A percentile compares a stretch with the other conserved stretches of the same genome.
Conservation (phyloP, 192 early-diverging fungal genomes). For the Gryganskiella cystojenkinii region DNA sequence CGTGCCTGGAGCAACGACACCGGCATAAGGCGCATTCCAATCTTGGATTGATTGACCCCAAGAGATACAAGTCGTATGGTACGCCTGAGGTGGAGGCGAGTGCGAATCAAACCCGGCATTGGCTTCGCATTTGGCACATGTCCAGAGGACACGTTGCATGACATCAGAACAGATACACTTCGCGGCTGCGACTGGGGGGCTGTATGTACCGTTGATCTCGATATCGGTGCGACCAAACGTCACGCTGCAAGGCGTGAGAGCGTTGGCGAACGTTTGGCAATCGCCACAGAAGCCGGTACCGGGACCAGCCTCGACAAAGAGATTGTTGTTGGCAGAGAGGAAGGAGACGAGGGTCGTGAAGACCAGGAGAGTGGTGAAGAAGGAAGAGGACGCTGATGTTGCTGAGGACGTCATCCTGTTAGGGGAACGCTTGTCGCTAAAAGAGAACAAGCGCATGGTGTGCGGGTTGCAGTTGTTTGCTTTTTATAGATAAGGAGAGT, state of each 20-base stretch:
- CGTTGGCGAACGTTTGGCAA: slow-evolving; percentile 34
- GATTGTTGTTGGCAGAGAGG: neutral
- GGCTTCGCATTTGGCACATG: slow-evolving; percentile 19
- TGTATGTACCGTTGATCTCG: slow-evolving; percentile 24
- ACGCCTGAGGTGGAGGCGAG: slow-evolving; percentile 14
- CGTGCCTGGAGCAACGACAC: slow-evolving; percentile 28
- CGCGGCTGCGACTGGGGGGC: slow-evolving; percentile 12
- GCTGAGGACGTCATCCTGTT: neutral
- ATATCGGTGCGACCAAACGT: slow-evolving; percentile 18
- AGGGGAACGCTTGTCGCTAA: neutral
- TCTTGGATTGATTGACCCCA: slow-evolving; percentile 5
- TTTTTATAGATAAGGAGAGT: neutral
- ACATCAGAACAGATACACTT: slow-evolving; percentile 28
- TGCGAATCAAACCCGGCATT: neutral
- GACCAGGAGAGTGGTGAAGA: slow-evolving; percentile 3
- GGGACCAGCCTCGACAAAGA: slow-evolving; percentile 11
- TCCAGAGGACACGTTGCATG: slow-evolving; percentile 40
- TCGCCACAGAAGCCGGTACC: slow-evolving; percentile 36
- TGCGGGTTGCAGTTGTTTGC: neutral
- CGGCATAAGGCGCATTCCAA: slow-evolving; percentile 25
- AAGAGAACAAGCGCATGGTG: too few species aligned
- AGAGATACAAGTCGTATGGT: slow-evolving; percentile 14
- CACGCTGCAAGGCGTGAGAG: slow-evolving; percentile 23
- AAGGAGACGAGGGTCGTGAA: slow-evolving; percentile 8
- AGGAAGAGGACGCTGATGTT: neutral